Conservation (phyloP, 2,329 filamentous ascomycete genomes). For the Ophiocordyceps australis region DNA sequence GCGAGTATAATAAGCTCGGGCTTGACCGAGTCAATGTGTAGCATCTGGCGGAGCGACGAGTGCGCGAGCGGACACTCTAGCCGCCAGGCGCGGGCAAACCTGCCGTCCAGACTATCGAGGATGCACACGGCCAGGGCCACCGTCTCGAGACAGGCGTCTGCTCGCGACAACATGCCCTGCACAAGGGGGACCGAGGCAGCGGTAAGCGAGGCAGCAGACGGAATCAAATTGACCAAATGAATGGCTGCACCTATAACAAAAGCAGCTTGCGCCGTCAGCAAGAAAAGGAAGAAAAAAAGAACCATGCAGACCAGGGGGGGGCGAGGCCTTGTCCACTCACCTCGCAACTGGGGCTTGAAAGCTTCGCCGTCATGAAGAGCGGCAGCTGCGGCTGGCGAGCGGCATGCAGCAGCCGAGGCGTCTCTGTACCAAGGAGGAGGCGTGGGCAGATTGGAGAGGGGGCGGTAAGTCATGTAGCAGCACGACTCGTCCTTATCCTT, state of each 20-base stretch:
- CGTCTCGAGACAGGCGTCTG: constrained; percentile 39
- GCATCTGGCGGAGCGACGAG: constrained; percentile 29
- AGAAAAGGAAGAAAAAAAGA: neutral
- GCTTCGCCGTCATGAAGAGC: constrained; percentile 24
- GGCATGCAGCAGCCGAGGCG: constrained; percentile 25
- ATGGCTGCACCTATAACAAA: constrained; percentile 36
- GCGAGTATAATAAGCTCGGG: constrained; percentile 47
- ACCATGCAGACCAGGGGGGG: no score
- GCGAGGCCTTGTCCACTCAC: constrained; percentile 9
- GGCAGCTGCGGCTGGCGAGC: constrained; percentile 9
- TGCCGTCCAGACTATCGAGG: constrained; percentile 43
- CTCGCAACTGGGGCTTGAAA: constrained; percentile 18
- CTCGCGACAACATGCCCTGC: constrained; percentile 39
- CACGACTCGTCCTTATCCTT: no score
- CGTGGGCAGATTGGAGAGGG: constrained; percentile 49
- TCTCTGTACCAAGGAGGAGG: constrained; percentile 36
- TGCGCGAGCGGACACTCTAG: constrained; percentile 29
- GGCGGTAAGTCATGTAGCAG: constrained; percentile 48
- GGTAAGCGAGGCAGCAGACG: constrained; percentile 40
- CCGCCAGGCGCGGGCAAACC: constrained; percentile 45
- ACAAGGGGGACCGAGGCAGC: constrained; percentile 38
- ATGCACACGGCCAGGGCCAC: constrained; percentile 49
- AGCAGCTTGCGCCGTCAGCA: neutral
- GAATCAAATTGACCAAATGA: constrained; percentile 48
- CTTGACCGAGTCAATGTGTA: constrained; percentile 41